A percentile compares a stretch with the other conserved stretches of the same genome.
These are phyloP conservation scores for Populus ilicifolia DNA, from an alignment of 345 rosid species.

Conservation along the genomic window DNA sequence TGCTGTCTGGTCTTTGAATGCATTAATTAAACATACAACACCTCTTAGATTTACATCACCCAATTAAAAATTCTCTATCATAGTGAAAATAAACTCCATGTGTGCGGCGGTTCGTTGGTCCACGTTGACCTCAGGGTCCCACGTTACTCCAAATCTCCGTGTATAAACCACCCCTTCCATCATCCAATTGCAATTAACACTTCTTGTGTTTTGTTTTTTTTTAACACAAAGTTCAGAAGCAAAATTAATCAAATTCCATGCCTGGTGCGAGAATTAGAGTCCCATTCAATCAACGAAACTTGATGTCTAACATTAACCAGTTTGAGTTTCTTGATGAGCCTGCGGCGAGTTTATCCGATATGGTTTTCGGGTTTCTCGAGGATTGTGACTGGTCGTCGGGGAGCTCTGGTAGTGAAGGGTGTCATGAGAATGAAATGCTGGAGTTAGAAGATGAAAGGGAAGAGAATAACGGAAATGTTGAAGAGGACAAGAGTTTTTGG, in stretches of 20 bases:
- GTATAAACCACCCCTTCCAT: constrained; percentile 11
- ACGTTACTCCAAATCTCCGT: neutral
- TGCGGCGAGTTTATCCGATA: constrained; percentile 17
- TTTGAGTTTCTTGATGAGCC: constrained; percentile 4
- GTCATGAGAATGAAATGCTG: constrained; percentile 4
- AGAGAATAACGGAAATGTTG: neutral
- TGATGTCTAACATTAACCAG: neutral
- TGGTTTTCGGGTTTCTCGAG: constrained; percentile 27
- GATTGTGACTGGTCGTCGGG: neutral
- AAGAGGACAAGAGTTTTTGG: constrained; percentile 19
- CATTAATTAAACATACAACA: neutral
- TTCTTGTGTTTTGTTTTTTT: too few relatives aligned
- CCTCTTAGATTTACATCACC: neutral
- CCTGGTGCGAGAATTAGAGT: constrained; percentile 10
- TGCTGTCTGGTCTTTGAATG: constrained; percentile 3
- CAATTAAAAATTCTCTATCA: constrained; percentile 4
- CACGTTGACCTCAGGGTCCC: neutral
- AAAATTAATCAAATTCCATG: neutral
- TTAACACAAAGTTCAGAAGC: too few relatives aligned
- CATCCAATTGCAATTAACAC: neutral
- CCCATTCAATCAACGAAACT: constrained; percentile 5
- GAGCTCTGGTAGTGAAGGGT: neutral
- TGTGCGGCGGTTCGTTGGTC: constrained; percentile 22
- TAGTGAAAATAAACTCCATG: neutral
- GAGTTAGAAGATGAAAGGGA: constrained; percentile 18